These are phyloP conservation scores for Aspergillus sp. DNA, from an alignment of 2,329 filamentous ascomycete genomes.

Conservation along the genomic window DNA sequence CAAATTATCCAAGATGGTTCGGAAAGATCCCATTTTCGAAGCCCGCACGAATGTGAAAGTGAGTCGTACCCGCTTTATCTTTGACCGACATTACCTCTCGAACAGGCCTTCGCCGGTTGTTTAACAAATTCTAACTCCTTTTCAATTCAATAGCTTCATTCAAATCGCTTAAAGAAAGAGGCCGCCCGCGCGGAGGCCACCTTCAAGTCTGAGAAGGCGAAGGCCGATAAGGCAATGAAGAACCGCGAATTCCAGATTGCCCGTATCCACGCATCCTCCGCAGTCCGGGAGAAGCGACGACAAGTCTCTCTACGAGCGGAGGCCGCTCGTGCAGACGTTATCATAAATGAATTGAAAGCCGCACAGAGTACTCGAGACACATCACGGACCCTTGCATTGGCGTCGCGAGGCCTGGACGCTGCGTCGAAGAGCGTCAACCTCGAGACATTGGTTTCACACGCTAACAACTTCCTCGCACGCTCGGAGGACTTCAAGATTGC, in stretches of 20 bases:
- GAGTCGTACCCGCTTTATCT: slow-evolving; percentile 11
- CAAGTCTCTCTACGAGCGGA: slow-evolving; percentile 51
- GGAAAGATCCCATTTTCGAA: slow-evolving; percentile 48
- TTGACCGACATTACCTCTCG: not conserved
- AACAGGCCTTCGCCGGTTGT: not conserved
- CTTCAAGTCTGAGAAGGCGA: slow-evolving; percentile 52
- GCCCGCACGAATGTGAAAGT: slow-evolving; percentile 50
- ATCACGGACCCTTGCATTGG: slow-evolving; percentile 49
- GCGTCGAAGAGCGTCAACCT: slow-evolving; percentile 52
- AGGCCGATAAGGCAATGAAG: slow-evolving; percentile 54
- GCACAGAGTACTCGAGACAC: slow-evolving; percentile 54
- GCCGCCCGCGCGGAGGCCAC: slow-evolving; percentile 51
- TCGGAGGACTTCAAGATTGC: slow-evolving; percentile 51
- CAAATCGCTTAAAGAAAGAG: slow-evolving; percentile 54
- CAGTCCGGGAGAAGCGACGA: slow-evolving; percentile 52
- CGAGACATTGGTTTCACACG: slow-evolving; percentile 47
- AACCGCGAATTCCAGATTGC: slow-evolving; percentile 55
- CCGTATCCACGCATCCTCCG: slow-evolving; percentile 52
- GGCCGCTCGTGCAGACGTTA: slow-evolving; percentile 53
- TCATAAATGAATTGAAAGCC: slow-evolving; percentile 55
- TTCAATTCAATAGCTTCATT: slow-evolving; percentile 44
- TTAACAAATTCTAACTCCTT: not conserved
- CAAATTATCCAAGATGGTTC: slow-evolving; percentile 38
- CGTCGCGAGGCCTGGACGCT: slow-evolving; percentile 50
- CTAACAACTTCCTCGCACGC: slow-evolving; percentile 48